Evolutionary conservation across 169 alveolate genomes (phyloP).

Genomic region (Cryptosporidium felis): DNA sequence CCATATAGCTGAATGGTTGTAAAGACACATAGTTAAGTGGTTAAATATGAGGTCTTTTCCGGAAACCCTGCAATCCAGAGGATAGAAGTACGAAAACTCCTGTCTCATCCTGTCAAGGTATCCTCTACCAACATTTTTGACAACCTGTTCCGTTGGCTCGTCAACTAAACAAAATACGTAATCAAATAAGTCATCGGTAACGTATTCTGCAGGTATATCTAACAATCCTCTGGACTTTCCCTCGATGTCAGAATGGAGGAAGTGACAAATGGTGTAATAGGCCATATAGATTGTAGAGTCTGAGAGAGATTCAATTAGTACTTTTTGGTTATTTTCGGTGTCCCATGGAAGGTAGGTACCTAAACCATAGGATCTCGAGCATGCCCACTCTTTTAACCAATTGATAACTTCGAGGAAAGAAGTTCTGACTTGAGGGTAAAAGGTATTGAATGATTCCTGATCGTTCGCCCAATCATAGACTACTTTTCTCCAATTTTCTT

Average conservation of each 20-base stretch:
- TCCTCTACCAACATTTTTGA: conserved; percentile 77
- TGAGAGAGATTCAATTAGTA: conserved; percentile 95
- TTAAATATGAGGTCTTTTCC: conserved; percentile 98
- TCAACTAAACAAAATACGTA: conserved; percentile 89
- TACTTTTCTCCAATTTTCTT: conserved; percentile 92
- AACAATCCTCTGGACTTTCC: conserved; percentile 88
- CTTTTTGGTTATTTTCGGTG: conserved; percentile 80
- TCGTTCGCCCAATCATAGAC: conserved; percentile 89
- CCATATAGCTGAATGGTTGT: conserved; percentile 99
- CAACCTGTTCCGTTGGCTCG: conserved; percentile 80
- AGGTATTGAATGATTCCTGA: conserved; percentile 71
- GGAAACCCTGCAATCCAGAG: conserved; percentile 91
- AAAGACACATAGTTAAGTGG: conserved; percentile 97
- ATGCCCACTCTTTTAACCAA: conserved; percentile 91
- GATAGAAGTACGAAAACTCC: conserved; percentile 95
- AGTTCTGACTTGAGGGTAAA: conserved; percentile 73
- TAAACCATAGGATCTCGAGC: conserved; percentile 97
- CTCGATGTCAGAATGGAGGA: conserved; percentile 90
- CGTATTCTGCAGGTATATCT: conserved; percentile 86
- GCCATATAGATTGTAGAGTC: conserved; percentile 99
- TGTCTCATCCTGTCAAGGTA: conserved; percentile 84
- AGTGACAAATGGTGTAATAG: conserved; percentile 97
- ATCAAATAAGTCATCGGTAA: conserved; percentile 94
- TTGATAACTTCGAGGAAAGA: conserved; percentile 74
- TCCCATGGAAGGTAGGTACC: conserved; percentile 98